Evolutionary conservation across 148 eudicot genomes (phyloP), one percentile per base, ranked within the genome.

Genomic region (Gaultheria prostrata): DNA sequence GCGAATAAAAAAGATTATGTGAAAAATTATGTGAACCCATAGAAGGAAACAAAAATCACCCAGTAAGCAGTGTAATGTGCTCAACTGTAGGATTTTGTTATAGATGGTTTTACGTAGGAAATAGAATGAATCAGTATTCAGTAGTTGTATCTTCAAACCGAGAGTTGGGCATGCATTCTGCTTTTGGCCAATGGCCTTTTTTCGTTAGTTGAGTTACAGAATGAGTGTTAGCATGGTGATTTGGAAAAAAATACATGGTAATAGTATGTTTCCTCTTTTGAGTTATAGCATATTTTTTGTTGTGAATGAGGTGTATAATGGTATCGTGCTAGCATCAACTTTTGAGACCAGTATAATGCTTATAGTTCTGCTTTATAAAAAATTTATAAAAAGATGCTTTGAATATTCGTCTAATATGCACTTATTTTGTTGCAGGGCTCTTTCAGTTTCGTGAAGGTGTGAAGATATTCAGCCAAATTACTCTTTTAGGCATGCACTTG

Each of bases 391-490:
- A 24, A 51, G 56, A 51, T 49, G n/a, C n/a, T 24, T 77, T 51
- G 35, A 9, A 2, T 21, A 4, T 33, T 14, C 35, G 57, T 77
- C 79, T 49, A 51, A 53, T 77, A 30, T 30, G 26, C n/a, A 28
- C n/a, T 7, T 28, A 4, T 53, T 78, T 30, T 78, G n/a, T 32
- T 78, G 69, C 81, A 78, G 81, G 81, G 6, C 33, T 2, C 32
- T 32, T 54, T 24, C 14, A 11, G 45, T 54, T 53, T 63, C 63
- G 3, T 13, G 51, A 21, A 26, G 51, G 1, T 13, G 30, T 15
- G 84, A 21, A 54, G 79, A 50, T 7, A 56, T 82, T 33, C 39
- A 15, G n/a, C 39, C 12, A 46, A 15, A 45, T 32, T 50, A 72
- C 12, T 32, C n/a, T 43, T 33, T 39, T 82, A 50, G 26, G 73